Evolutionary conservation across 1,284 basidiomycete genomes (phyloP), one percentile per base, ranked within the genome.

Genomic region (Macrocystidia cucumis): DNA sequence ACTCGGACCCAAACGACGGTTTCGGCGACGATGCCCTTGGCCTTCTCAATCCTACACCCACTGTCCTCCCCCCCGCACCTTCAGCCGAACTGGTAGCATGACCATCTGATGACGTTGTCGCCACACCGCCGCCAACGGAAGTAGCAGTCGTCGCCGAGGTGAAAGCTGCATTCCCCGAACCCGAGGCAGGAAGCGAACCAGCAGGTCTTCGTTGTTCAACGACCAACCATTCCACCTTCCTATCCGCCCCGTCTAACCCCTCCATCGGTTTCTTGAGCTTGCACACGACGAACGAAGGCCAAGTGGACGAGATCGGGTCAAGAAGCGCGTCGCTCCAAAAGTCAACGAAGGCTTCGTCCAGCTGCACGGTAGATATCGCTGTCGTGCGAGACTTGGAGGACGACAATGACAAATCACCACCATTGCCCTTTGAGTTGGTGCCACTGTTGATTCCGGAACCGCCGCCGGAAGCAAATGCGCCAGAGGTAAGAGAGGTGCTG

Each of bases 321-420:
- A 75, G 55, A 12, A 85, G 48, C 1, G 78, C 69, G 45, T 86
- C 82, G 34, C 65, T 69, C 80, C 81, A 86, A 49, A 84, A 85
- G 52, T 86, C 83, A 37, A 84, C 57, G 51, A 86, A 86, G 1
- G 80, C 80, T 49, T 86, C 82, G 46, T 86, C 83, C 4, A 86
- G 50, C 42, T 74, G 67, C n/a, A 75, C 55, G 21, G 72, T 42
- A 14, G 65, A 60, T 4, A 78, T 56, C 8, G 58, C 52, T 0
- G 66, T 63, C 12, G 67, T 59, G 48, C 57, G 70, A n/a, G n/a
- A n/a, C n/a, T n/a, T n/a, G n/a, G n/a, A n/a, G 12, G 66, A 63
- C 28, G 58, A 35, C 11, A 56, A 39, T 24, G 54, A 49, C 12
- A 39, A 38, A 21, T 47, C 37, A 41, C 55, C 41, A 34, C 28